These are phyloP conservation scores for Pythium phragmitis DNA, from an alignment of 352 stramenopile species.

Conservation along the genomic window DNA sequence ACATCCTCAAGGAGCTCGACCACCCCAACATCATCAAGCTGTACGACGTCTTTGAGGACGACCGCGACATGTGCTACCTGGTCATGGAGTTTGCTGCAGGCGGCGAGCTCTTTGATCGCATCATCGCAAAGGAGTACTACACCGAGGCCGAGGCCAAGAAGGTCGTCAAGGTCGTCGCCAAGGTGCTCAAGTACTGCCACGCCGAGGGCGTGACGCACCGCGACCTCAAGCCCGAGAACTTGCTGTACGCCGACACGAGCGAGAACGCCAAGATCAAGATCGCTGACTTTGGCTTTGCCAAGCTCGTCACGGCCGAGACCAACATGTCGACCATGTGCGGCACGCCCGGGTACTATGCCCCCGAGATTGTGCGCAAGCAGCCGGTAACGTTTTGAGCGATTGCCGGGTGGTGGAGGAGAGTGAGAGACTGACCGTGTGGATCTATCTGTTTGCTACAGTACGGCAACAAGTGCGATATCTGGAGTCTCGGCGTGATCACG, in stretches of 20 bases:
- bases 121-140: constrained; percentile 92
- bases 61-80: constrained; percentile 76
- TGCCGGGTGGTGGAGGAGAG: neutral
- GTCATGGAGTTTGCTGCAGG: constrained; percentile 89
- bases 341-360: constrained; percentile 96
- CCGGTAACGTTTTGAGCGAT: constrained; percentile 32
- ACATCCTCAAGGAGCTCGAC: constrained; percentile 79
- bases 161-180: constrained; percentile 82
- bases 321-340: constrained; percentile 89
- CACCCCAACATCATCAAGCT: constrained; percentile 90
- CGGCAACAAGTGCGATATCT: constrained; percentile 96
- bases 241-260: constrained; percentile 86
- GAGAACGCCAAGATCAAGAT: constrained; percentile 93
- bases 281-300: constrained; percentile 90
- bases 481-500: constrained; percentile 89
- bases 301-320: constrained; percentile 73
- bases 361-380: constrained; percentile 94
- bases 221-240: constrained; percentile 98
- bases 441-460: constrained; percentile 50
- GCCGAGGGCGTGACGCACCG: constrained; percentile 87
- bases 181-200: constrained; percentile 89
- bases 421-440: neutral
- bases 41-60: constrained; percentile 80
- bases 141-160: constrained; percentile 85
- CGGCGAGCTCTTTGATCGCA: constrained; percentile 92